Evolutionary conservation across 1,284 basidiomycete species (phyloP).

Genomic region (Austropuccinia psidii): DNA sequence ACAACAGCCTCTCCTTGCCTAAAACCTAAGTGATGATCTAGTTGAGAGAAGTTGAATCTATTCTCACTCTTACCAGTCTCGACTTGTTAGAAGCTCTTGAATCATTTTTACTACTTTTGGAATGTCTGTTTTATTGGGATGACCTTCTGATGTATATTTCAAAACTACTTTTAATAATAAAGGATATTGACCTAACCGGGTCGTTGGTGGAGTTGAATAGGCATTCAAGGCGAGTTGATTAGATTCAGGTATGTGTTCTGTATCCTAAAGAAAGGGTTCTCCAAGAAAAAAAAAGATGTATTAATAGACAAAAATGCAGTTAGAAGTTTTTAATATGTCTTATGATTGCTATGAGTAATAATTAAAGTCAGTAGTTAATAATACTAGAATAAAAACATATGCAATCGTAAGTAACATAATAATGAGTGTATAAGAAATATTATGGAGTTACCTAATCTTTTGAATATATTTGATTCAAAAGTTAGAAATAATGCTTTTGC

Average conservation of each 20-base stretch:
- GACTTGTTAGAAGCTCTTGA: slow-evolving; percentile 69
- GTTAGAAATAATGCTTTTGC: no score
- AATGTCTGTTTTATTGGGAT: slow-evolving; percentile 71
- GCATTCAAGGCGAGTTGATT: slow-evolving; percentile 96
- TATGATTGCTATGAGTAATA: no score
- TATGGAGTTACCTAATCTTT: no score
- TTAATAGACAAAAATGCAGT: not conserved
- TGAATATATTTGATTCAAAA: no score
- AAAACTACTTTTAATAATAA: slow-evolving; percentile 83
- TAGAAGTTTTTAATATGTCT: no score
- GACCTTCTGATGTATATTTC: slow-evolving; percentile 87
- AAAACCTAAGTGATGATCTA: slow-evolving; percentile 80
- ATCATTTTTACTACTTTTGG: slow-evolving; percentile 73
- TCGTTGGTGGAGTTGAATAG: slow-evolving; percentile 96
- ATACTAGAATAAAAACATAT: no score
- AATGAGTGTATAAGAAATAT: no score
- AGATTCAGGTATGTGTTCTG: slow-evolving; percentile 86
- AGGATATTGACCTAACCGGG: slow-evolving; percentile 89
- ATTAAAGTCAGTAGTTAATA: no score
- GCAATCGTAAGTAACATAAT: no score
- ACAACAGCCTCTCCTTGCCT: slow-evolving; percentile 61
- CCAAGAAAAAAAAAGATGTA: not conserved
- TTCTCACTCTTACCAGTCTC: slow-evolving; percentile 91
- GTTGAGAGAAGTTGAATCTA: slow-evolving; percentile 79
- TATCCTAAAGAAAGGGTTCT: slow-evolving; percentile 55